Conservation (phyloP, 805 yeast genomes). For the Yamadazyma nakazawae region DNA sequence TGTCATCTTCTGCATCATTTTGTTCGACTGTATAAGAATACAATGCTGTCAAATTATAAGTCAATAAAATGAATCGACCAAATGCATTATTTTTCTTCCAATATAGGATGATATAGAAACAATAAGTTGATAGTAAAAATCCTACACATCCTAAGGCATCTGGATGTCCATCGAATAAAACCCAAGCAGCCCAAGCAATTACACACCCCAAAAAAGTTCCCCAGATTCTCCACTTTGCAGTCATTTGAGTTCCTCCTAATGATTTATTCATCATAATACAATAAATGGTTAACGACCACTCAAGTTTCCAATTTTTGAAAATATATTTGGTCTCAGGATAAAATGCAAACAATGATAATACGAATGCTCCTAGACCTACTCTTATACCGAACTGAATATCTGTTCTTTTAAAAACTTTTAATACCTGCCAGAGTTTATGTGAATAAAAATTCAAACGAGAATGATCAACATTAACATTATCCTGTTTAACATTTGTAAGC, state of each 20-base stretch:
- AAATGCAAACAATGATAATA: conserved; percentile 66
- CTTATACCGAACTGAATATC: conserved; percentile 78
- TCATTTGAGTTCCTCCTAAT: conserved; percentile 79
- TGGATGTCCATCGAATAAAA: conserved; percentile 52
- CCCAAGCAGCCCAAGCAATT: conserved; percentile 60
- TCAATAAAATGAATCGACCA: conserved; percentile 67
- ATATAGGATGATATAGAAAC: conserved; percentile 56
- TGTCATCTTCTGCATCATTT: conserved; percentile 53
- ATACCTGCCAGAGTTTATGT: conserved; percentile 44
- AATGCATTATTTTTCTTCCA: conserved; percentile 65
- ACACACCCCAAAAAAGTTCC: conserved; percentile 76
- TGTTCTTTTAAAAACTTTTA: conserved; percentile 53
- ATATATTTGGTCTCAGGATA: conserved; percentile 48
- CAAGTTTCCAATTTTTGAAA: conserved; percentile 70
- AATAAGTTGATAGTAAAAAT: conserved; percentile 44
- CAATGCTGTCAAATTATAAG: conserved; percentile 75
- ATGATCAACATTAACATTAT: conserved; percentile 2
- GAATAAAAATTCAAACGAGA: conserved; percentile 8
- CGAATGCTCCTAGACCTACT: conserved; percentile 74
- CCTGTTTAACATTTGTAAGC: conserved; percentile 2
- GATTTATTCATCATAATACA: conserved; percentile 84
- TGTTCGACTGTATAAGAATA: conserved; percentile 68
- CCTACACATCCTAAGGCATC: conserved; percentile 50
- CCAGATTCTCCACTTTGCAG: conserved; percentile 66
- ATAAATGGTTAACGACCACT: conserved; percentile 81